phyloP scores from a whole-genome alignment of 345 rosid species.

The Murraya koenigii region DNA sequence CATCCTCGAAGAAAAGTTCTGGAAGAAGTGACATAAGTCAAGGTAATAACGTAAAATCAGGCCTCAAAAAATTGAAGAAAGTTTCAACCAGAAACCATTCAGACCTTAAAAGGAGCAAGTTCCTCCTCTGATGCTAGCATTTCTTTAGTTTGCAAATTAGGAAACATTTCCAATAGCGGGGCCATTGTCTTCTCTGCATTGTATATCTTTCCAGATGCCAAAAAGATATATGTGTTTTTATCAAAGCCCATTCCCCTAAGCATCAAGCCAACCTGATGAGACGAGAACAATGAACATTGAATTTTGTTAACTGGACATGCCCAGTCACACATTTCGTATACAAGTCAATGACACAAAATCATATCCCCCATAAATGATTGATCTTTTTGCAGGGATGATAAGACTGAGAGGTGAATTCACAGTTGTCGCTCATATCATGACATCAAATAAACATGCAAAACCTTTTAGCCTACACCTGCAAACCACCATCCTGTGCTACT shows the following conservation, averaged over 20 bases:
- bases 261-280: constrained; percentile 88
- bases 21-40: constrained; percentile 37
- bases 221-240: constrained; percentile 70
- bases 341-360: background rate
- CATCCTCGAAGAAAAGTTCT: constrained; percentile 99
- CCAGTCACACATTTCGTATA: background rate
- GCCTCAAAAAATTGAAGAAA: constrained; percentile 5
- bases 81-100: constrained; percentile 12
- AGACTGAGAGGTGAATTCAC: background rate
- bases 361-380: background rate
- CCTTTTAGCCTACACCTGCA: background rate
- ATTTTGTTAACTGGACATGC: background rate
- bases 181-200: constrained; percentile 86
- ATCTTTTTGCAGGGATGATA: background rate
- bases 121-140: constrained; percentile 82
- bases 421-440: background rate
- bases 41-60: constrained; percentile 14
- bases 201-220: constrained; percentile 97
- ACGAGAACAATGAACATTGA: constrained; percentile 7
- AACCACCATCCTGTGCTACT: background rate
- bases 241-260: constrained; percentile 99
- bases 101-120: constrained; percentile 83
- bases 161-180: constrained; percentile 94
- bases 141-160: constrained; percentile 88
- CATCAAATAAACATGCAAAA: background rate